Conservation (phyloP, 208 protist genomes). For the Phytomonas sp. region DNA sequence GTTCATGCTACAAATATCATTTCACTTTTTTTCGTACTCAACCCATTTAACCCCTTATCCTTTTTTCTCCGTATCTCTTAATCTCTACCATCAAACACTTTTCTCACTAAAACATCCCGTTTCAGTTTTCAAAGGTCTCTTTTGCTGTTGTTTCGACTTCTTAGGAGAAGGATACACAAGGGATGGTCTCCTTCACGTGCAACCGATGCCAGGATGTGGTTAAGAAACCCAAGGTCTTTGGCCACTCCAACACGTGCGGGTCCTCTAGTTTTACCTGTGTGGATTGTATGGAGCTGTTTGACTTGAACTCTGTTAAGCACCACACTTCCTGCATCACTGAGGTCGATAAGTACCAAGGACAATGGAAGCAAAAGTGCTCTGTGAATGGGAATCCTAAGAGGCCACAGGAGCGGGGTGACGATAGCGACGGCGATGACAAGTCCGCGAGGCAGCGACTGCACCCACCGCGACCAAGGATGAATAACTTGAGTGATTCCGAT, state of each 20-base stretch:
- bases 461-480: slow-evolving; percentile 34
- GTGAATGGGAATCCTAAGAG: slow-evolving; percentile 12
- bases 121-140: slow-evolving; percentile 3
- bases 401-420: neutral
- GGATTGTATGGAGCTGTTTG: slow-evolving; percentile 85
- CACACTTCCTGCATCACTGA: slow-evolving; percentile 84
- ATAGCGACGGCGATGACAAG: slow-evolving; percentile 13
- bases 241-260: slow-evolving; percentile 49
- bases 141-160: slow-evolving; percentile 11
- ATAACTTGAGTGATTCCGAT: slow-evolving; percentile 32
- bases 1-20: too few relatives aligned
- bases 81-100: neutral
- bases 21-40: slow-evolving; percentile 3
- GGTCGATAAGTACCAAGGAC: slow-evolving; percentile 82
- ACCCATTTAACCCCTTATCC: neutral
- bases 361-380: slow-evolving; percentile 44
- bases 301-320: slow-evolving; percentile 51
- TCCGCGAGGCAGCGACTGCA: slow-evolving; percentile 7
- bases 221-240: slow-evolving; percentile 84
- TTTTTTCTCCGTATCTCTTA: neutral
- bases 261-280: slow-evolving; percentile 70
- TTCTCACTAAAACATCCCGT: neutral
- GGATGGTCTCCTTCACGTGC: slow-evolving; percentile 88
- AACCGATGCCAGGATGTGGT: slow-evolving; percentile 79
- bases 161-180: slow-evolving; percentile 2